Base-by-base conservation (phyloP, 257 asterid genomes). In the Hygrophila difformis region DNA sequence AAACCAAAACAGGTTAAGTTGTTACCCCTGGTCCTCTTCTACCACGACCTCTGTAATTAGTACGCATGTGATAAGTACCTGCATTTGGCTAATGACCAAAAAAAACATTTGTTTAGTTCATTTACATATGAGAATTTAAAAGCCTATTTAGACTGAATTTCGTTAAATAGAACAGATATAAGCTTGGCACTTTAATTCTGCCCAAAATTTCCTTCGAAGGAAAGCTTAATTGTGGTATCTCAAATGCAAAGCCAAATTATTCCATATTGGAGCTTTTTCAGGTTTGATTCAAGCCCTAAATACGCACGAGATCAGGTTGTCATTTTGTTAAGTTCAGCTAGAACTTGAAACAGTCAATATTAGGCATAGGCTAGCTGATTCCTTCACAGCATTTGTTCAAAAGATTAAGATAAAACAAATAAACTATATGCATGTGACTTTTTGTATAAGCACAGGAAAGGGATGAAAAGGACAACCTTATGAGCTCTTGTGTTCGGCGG, bases 31-130 rank as follows among this genome's bases (percentile, higher is more conserved):
- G 37, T 68, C 89, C 95, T 71, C 97, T 88, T 67, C 94, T 94
- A 53, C 96, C 97, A 55, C 94, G 87, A 31, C 96, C 95, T 57
- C 95, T 74, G 67, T 73, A 84, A 66, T 73, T 71, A 77, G 75
- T 61, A 12, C 80, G 79, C 59, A 35, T 56, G 53, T 79, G 77
- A 66, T 72, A 69, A 47, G 67, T 39, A 38, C 78, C 73, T 67
- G 87, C 97, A 71, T 74, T 79, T 48, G 83, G 81, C 97, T 87
- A 52, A 35, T 58, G 50, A 61, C 45, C 11, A 28, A 2, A 8
- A 29, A 29, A 8, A 26, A 26, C 4, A 3, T 26, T 3, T 26
- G 8, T 26, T 26, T 8, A 26, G 31, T 26, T 13, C 16, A 29
- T 21, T 33, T 33, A 18, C 51, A 12, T 15, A 19, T 10, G 23